Conservation (phyloP, 2,329 filamentous ascomycete species). For the Aspergillus awamori region DNA sequence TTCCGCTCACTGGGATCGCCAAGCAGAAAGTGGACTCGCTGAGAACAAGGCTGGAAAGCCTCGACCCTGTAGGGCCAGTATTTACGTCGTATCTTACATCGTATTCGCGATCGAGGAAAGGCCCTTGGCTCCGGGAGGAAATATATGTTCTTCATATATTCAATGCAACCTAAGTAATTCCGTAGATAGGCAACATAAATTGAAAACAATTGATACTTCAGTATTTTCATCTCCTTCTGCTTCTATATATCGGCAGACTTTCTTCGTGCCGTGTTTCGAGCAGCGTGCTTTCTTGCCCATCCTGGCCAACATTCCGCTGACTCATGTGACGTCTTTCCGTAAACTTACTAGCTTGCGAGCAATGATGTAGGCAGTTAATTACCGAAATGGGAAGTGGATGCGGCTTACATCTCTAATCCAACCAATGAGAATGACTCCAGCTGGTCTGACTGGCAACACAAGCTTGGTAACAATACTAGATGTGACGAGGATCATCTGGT, state of each 20-base stretch:
- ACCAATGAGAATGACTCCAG: not conserved
- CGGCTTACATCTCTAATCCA: not conserved
- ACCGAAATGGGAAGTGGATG: not conserved
- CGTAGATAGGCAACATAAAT: no score
- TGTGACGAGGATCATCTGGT: not conserved
- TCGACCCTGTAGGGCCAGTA: not conserved
- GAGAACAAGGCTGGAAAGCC: not conserved
- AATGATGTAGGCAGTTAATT: no score
- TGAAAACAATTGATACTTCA: no score
- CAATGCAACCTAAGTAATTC: no score
- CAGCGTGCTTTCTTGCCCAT: conserved; percentile 1
- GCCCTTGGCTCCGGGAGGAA: no score
- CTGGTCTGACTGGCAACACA: not conserved
- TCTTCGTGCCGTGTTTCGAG: not conserved
- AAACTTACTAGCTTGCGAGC: no score
- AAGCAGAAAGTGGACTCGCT: not conserved
- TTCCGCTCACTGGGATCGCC: no score
- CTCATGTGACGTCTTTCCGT: conserved; percentile 2
- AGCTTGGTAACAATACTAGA: not conserved
- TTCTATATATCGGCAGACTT: no score
- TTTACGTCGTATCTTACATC: no score
- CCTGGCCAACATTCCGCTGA: not conserved
- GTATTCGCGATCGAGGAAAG: no score
- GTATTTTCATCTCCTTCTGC: no score
- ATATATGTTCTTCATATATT: no score